These are phyloP conservation scores for Tulasnella sp. DNA, from an alignment of 768 basidiomycete genomes.

Conservation along the genomic window DNA sequence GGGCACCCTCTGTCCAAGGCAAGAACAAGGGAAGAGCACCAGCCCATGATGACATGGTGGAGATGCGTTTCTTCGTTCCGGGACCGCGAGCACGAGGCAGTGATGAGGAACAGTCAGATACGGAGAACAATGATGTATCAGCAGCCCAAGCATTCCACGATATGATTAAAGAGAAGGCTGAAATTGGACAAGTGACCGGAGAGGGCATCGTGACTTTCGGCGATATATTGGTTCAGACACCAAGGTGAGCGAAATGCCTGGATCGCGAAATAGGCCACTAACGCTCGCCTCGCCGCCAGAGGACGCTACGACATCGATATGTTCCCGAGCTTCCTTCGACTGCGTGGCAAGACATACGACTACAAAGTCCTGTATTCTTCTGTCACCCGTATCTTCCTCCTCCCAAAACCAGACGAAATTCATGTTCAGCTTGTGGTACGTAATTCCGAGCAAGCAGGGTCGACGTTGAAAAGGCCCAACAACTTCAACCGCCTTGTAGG, in stretches of 20 bases:
- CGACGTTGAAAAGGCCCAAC: not conserved
- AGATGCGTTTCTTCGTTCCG: slow-evolving; percentile 95
- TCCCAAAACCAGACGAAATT: slow-evolving; percentile 89
- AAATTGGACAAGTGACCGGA: slow-evolving; percentile 85
- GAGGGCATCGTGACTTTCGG: slow-evolving; percentile 92
- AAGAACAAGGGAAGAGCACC: slow-evolving; percentile 45
- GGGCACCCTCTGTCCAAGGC: slow-evolving; percentile 42
- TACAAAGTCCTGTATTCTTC: slow-evolving; percentile 92
- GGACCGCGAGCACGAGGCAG: slow-evolving; percentile 48
- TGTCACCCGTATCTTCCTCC: slow-evolving; percentile 82
- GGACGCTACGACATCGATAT: slow-evolving; percentile 98
- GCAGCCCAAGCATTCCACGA: slow-evolving; percentile 98
- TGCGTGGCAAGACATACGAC: slow-evolving; percentile 98
- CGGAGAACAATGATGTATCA: slow-evolving; percentile 68
- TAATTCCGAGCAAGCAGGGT: slow-evolving; percentile 24
- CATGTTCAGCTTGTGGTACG: slow-evolving; percentile 92
- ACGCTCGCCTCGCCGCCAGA: slow-evolving; percentile 41
- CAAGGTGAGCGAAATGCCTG: slow-evolving; percentile 39
- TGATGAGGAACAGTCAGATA: slow-evolving; percentile 57
- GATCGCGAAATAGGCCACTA: not conserved
- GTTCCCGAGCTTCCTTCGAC: slow-evolving; percentile 88
- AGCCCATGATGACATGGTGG: slow-evolving; percentile 79
- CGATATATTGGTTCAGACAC: slow-evolving; percentile 90
- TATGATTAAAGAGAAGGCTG: slow-evolving; percentile 91
- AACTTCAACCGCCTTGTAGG: slow-evolving; percentile 45